phyloP scores from a whole-genome alignment of 371 early-diverging fungal genomes.

The Actinomortierella wolfii region DNA sequence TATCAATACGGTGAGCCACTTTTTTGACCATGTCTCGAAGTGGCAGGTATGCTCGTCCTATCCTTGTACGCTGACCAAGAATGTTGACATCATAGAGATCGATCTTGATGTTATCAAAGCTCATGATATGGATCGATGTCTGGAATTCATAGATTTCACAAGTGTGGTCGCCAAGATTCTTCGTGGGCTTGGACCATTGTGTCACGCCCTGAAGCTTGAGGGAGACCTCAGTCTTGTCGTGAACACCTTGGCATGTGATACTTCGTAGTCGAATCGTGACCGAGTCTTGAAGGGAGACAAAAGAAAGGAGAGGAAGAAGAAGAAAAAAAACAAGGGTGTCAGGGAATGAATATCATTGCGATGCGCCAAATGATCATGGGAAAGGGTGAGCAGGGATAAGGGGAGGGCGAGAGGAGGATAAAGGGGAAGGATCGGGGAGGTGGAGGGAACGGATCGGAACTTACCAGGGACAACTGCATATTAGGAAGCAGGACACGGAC shows the following conservation, averaged over 20 bases:
- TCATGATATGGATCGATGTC: constrained; percentile 42
- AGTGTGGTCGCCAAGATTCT: constrained; percentile 40
- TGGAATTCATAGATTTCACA: constrained; percentile 21
- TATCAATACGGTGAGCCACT: constrained; percentile 36
- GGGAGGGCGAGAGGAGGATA: background rate
- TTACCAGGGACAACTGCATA: too few species aligned
- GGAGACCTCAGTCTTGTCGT: constrained; percentile 36
- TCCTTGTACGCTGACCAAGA: constrained; percentile 23
- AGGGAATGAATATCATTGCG: too few species aligned
- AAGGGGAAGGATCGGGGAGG: background rate
- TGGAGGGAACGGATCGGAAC: too few species aligned
- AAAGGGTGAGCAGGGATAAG: background rate
- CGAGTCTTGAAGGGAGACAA: background rate
- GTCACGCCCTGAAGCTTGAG: constrained; percentile 33
- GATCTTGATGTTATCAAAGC: constrained; percentile 43
- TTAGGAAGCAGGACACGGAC: too few species aligned
- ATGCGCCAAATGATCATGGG: too few species aligned
- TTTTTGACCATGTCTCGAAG: constrained; percentile 36
- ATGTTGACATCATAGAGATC: constrained; percentile 33
- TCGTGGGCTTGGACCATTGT: constrained; percentile 25
- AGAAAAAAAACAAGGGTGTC: too few species aligned
- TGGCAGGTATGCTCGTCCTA: constrained; percentile 40
- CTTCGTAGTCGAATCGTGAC: constrained; percentile 26
- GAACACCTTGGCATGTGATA: constrained; percentile 29
- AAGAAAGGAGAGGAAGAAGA: background rate